Evolutionary conservation across 805 yeast species (phyloP).

Genomic region (Ogataea zsoltii): DNA sequence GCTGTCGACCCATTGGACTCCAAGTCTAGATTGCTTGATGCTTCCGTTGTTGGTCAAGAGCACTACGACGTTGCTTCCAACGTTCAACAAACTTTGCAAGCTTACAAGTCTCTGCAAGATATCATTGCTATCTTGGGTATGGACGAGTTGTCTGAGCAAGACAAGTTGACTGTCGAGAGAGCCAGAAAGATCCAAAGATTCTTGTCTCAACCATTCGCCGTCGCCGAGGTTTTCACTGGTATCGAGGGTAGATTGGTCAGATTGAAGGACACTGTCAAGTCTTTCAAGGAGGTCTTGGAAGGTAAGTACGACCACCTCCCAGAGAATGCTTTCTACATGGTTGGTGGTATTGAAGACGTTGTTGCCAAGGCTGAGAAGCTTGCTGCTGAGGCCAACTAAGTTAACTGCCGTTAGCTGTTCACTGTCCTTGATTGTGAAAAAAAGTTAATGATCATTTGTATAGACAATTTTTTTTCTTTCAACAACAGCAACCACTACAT

Average conservation of each 20-base stretch:
- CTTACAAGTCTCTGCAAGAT: conserved; percentile 99
- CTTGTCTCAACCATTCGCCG: conserved; percentile 99
- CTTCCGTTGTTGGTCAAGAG: conserved; percentile 96
- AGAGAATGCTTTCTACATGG: conserved; percentile 99
- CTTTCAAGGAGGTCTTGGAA: conserved; percentile 95
- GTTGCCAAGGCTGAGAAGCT: conserved; percentile 98
- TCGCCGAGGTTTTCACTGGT: conserved; percentile 99
- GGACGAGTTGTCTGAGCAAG: conserved; percentile 99
- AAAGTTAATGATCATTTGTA: conserved; percentile 15
- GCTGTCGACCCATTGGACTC: conserved; percentile 99
- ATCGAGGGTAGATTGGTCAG: conserved; percentile 97
- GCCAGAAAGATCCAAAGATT: conserved; percentile 99
- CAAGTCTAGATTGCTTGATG: conserved; percentile 97
- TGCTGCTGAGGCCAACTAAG: conserved; percentile 85
- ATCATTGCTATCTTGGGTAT: conserved; percentile 99
- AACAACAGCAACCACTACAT: conserved; percentile 14
- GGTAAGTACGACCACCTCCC: conserved; percentile 99
- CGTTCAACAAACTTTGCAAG: conserved; percentile 98
- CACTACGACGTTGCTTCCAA: conserved; percentile 93
- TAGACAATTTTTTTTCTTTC: conserved; percentile 19
- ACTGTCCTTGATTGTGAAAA: conserved; percentile 7
- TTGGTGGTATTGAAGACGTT: conserved; percentile 99
- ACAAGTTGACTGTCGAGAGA: conserved; percentile 99
- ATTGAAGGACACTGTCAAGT: conserved; percentile 89
- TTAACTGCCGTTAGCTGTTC: not conserved